Base-by-base conservation (phyloP, 768 basidiomycete species). In the Mycena olivaceomarginata region DNA sequence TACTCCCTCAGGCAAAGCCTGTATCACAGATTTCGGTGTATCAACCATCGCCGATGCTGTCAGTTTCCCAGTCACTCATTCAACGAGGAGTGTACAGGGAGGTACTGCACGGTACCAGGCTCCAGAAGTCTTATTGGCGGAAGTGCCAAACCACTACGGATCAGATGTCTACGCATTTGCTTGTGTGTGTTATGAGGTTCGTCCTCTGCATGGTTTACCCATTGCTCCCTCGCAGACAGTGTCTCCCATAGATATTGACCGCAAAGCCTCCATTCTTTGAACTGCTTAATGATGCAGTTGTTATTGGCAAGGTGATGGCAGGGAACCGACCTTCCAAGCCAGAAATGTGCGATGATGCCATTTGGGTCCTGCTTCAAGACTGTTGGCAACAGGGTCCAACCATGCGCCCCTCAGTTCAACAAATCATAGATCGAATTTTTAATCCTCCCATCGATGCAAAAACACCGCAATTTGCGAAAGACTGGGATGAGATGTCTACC, bases 301-400 rank as follows among this genome's bases (percentile, higher is more conserved):
- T 46, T 46, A 46, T 46, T 46, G 45, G 45, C 45, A 46, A 46
- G 45, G 45, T 46, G 45, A 46, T 46, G 45, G 4, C 45, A 46
- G 45, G 45, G 45, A 46, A 15, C 45, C 45, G 45, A 46, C 45
- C 45, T 46, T 46, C 45, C 45, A 46, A 46, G 45, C 45, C 45
- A 46, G 45, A 46, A 46, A 46, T 46, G 31, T 31, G 31, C 31
- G 31, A 31, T 31, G 31, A 31, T 31, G 31, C 31, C 31, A 87
- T 67, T 37, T 74, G 72, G 72, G 51, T 40, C 5, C 51, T 74
- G 6, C 31, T 74, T n/a, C 48, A 68, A 48, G 25, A 68, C 25
- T 74, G 73, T 25, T 74, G 73, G 73, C 3, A 74, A 15, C n/a
- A 68, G 43, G 8, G 37, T 9, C 39, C 37, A 2, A 43, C 15